Conservation (phyloP, 345 rosid species). For the Hibiscus trionum region DNA sequence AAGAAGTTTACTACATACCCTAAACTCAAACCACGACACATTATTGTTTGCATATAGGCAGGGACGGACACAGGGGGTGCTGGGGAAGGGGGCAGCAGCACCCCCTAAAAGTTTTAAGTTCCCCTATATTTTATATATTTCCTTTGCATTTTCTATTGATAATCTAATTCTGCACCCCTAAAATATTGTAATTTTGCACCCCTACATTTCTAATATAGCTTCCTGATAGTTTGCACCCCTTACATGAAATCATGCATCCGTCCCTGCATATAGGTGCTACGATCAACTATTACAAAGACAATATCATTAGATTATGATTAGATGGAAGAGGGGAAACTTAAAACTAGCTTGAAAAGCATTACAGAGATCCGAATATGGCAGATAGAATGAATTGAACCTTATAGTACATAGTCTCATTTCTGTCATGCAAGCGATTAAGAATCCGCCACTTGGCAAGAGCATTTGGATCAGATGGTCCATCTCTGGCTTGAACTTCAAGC, state of each 20-base stretch:
- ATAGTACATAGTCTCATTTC: constrained; percentile 96
- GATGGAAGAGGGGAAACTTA: neutral
- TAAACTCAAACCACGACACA: neutral
- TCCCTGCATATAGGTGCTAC: neutral
- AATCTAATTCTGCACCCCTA: too few species aligned
- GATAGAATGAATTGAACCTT: constrained; percentile 34
- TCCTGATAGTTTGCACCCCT: too few species aligned
- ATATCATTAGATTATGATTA: neutral
- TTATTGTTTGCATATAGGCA: neutral
- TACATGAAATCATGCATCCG: too few species aligned
- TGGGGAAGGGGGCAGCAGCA: too few species aligned
- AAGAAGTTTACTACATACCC: neutral
- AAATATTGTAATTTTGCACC: too few species aligned
- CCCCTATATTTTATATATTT: too few species aligned
- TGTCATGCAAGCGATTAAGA: constrained; percentile 86
- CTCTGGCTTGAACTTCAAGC: constrained; percentile 82
- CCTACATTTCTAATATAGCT: too few species aligned
- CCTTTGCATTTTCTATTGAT: too few species aligned
- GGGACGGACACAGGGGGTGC: too few species aligned
- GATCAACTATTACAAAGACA: neutral
- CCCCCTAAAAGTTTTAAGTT: too few species aligned
- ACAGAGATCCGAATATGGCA: neutral
- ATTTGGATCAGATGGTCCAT: constrained; percentile 89
- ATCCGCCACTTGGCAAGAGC: constrained; percentile 95
- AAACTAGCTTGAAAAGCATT: neutral